Evolutionary conservation across 805 yeast genomes (phyloP).

Genomic region (Barnettozyma wickerhamii): DNA sequence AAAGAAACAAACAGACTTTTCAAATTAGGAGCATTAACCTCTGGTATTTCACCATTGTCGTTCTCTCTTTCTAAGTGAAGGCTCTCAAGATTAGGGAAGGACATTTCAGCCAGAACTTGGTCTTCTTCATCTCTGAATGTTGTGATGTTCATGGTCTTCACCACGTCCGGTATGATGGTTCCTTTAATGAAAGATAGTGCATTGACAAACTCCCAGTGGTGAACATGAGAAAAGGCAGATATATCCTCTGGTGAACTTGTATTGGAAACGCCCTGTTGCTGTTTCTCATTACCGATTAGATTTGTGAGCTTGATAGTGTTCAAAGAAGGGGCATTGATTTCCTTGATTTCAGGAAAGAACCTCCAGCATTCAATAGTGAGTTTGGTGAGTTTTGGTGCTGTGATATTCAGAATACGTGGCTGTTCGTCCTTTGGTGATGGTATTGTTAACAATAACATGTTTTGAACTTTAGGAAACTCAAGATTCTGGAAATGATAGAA

Average conservation of each 20-base stretch:
- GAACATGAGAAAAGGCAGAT: slow-evolving; percentile 1
- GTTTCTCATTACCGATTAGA: slow-evolving; percentile 2
- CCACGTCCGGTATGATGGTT: neutral
- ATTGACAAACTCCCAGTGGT: slow-evolving; percentile 9
- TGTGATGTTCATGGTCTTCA: slow-evolving; percentile 5
- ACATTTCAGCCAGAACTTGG: neutral
- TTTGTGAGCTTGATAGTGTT: slow-evolving; percentile 8
- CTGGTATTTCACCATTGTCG: slow-evolving; percentile 6
- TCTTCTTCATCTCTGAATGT: slow-evolving; percentile 8
- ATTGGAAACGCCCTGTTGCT: neutral
- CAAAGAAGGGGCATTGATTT: slow-evolving; percentile 4
- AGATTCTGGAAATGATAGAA: neutral
- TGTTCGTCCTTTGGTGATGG: neutral
- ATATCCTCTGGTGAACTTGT: neutral
- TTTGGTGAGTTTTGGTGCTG: slow-evolving; percentile 6
- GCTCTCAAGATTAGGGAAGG: neutral
- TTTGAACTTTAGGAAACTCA: slow-evolving; percentile 6
- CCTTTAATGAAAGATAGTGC: slow-evolving; percentile 1
- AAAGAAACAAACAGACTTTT: slow-evolving; percentile 4
- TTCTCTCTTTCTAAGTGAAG: slow-evolving; percentile 8
- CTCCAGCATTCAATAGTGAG: slow-evolving; percentile 10
- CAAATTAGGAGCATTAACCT: slow-evolving; percentile 2
- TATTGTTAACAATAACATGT: slow-evolving; percentile 7
- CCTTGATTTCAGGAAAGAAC: slow-evolving; percentile 2
- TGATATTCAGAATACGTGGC: neutral